Evolutionary conservation across 306 rosid species (phyloP).

Genomic region (Vigna radiata): DNA sequence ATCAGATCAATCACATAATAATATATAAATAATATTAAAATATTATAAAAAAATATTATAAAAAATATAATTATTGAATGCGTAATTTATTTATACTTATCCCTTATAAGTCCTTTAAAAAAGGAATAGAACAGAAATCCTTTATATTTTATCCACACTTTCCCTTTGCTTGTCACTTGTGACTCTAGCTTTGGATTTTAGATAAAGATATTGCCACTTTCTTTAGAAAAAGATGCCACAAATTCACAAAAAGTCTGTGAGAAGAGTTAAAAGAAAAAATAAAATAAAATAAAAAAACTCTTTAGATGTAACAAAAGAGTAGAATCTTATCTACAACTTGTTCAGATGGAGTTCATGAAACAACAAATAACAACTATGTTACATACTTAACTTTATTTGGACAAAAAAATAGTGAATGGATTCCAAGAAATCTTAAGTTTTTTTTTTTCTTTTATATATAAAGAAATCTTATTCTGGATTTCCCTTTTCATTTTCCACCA

Average conservation of each 20-base stretch:
- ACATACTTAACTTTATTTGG: not conserved
- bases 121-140: not conserved
- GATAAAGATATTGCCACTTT: not conserved
- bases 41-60: too few relatives aligned
- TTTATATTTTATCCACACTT: conserved; percentile 13
- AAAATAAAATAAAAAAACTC: not conserved
- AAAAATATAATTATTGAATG: too few relatives aligned
- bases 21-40: too few relatives aligned
- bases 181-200: not conserved
- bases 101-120: not conserved
- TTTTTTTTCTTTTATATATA: too few relatives aligned
- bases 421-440: too few relatives aligned
- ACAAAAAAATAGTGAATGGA: not conserved
- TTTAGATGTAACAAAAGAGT: not conserved
- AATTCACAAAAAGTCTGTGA: not conserved
- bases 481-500: too few relatives aligned
- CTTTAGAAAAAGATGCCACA: conserved; percentile 11
- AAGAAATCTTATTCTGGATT: too few relatives aligned
- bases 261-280: not conserved
- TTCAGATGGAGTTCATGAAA: not conserved
- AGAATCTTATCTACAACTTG: not conserved
- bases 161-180: conserved; percentile 30
- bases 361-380: not conserved
- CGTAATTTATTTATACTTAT: too few relatives aligned
- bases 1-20: too few relatives aligned